Percentiles rank a stretch among this genome's conserved stretches.
Evolutionary conservation across 176 grass and related monocot genomes (phyloP).

Genomic region (Rhynchospora pubera): DNA sequence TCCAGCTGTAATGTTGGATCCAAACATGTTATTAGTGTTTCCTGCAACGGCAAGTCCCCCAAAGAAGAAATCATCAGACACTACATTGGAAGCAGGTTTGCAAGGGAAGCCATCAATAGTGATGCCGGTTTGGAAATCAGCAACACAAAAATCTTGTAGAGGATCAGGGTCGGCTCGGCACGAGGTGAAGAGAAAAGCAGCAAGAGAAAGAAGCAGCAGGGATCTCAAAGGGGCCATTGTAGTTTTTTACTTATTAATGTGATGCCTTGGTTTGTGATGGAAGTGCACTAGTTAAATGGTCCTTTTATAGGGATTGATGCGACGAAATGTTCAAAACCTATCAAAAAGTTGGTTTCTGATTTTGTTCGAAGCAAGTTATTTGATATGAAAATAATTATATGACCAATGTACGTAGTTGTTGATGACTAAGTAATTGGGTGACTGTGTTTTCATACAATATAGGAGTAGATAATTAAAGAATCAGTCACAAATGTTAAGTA

Average conservation of each 20-base stretch:
- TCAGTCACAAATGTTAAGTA: not conserved
- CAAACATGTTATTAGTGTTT: conserved; percentile 47
- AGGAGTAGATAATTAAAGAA: too few species aligned
- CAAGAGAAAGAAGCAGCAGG: conserved; percentile 1
- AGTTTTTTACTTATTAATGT: not conserved
- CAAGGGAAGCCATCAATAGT: conserved; percentile 36
- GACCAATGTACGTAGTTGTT: not conserved
- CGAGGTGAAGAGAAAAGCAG: not conserved
- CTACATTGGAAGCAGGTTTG: conserved; percentile 26
- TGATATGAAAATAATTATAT: not conserved
- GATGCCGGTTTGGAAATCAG: not conserved
- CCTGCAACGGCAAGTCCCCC: conserved; percentile 12
- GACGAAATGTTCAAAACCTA: not conserved
- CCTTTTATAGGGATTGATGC: not conserved
- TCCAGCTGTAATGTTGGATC: conserved; percentile 42
- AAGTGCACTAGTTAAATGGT: not conserved
- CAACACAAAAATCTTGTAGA: conserved; percentile 66
- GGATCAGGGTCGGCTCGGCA: conserved; percentile 50
- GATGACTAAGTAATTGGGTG: not conserved
- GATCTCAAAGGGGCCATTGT: not conserved
- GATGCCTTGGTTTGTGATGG: not conserved
- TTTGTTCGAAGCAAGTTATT: not conserved
- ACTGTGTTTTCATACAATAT: too few species aligned
- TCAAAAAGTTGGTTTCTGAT: not conserved
- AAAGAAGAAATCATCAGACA: conserved; percentile 45